Conservation (phyloP, 2,329 filamentous ascomycete species). For the Nigrospora osmanthi region DNA sequence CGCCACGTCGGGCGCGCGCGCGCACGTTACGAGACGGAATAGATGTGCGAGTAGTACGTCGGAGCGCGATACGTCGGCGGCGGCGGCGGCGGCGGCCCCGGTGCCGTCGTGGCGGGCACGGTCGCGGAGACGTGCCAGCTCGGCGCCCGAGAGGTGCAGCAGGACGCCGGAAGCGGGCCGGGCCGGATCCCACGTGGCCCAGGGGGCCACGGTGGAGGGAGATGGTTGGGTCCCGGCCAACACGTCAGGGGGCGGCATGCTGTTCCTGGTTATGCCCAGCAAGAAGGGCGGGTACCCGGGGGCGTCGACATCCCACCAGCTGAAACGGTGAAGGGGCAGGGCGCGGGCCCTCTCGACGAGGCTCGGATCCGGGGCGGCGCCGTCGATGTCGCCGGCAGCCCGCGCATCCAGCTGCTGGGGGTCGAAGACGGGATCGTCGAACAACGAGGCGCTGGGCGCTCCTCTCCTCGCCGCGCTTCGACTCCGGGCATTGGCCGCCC, state of each 20-base stretch:
- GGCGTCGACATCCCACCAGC: conserved; percentile 33
- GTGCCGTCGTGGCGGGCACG: conserved; percentile 5
- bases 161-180: conserved; percentile 21
- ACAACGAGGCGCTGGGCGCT: not conserved
- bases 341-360: conserved; percentile 20
- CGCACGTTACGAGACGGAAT: conserved; percentile 34
- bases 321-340: conserved; percentile 36
- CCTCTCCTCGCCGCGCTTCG: conserved; percentile 5
- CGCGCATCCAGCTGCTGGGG: conserved; percentile 29
- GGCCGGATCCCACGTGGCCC: conserved; percentile 31
- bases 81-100: conserved; percentile 5
- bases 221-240: conserved; percentile 9
- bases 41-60: conserved; percentile 38
- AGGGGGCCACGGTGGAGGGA: conserved; percentile 26
- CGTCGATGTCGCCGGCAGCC: conserved; percentile 13
- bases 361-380: conserved; percentile 13
- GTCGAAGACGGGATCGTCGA: conserved; percentile 25
- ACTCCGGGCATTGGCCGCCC: conserved; percentile 23
- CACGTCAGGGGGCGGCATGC: conserved; percentile 14
- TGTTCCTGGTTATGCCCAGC: conserved; percentile 13
- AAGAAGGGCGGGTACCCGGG: conserved; percentile 20
- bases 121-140: conserved; percentile 26
- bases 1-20: conserved; percentile 10
- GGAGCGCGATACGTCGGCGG: conserved; percentile 27
- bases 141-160: conserved; percentile 27